Conservation (phyloP, 768 basidiomycete species). For the Lanmaoa pseudosensibilis region DNA sequence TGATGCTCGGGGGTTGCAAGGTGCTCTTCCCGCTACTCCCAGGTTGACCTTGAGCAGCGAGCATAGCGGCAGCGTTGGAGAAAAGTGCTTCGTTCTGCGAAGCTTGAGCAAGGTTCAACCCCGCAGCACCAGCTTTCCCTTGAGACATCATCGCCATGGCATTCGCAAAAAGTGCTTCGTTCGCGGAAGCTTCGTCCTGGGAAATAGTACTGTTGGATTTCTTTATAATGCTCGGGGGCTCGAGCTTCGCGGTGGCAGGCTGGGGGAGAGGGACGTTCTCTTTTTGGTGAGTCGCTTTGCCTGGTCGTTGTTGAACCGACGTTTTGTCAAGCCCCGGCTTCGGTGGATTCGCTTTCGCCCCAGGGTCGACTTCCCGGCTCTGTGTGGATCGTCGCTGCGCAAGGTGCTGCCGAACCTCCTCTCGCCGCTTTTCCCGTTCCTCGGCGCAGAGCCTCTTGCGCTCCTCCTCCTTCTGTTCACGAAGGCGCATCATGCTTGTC, state of each 20-base stretch:
- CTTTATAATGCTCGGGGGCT: slow-evolving; percentile 21
- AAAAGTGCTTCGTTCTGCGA: slow-evolving; percentile 28
- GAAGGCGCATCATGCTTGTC: slow-evolving; percentile 32
- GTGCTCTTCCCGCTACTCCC: slow-evolving; percentile 5
- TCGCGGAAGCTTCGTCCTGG: slow-evolving; percentile 24
- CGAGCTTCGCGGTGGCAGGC: slow-evolving; percentile 17
- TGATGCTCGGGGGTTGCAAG: slow-evolving; percentile 19
- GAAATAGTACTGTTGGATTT: slow-evolving; percentile 30
- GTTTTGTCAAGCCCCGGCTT: slow-evolving; percentile 17
- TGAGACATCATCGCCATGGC: slow-evolving; percentile 25
- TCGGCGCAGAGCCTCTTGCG: slow-evolving; percentile 31
- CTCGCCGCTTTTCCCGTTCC: slow-evolving; percentile 28
- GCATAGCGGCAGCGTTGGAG: slow-evolving; percentile 20
- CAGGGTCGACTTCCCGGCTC: slow-evolving; percentile 17
- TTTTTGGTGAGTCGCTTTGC: slow-evolving; percentile 26
- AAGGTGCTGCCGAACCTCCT: slow-evolving; percentile 21
- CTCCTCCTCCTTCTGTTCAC: slow-evolving; percentile 34
- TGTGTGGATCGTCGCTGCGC: slow-evolving; percentile 21
- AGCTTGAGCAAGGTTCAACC: slow-evolving; percentile 20
- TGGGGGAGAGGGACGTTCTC: slow-evolving; percentile 24
- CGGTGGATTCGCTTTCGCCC: slow-evolving; percentile 13
- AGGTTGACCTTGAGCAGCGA: slow-evolving; percentile 12
- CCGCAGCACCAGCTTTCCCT: slow-evolving; percentile 1
- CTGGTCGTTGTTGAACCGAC: slow-evolving; percentile 11
- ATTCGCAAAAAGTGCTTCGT: slow-evolving; percentile 29